Evolutionary conservation across 495 filamentous ascomycete species (phyloP).

Genomic region (Tuber borchii): DNA sequence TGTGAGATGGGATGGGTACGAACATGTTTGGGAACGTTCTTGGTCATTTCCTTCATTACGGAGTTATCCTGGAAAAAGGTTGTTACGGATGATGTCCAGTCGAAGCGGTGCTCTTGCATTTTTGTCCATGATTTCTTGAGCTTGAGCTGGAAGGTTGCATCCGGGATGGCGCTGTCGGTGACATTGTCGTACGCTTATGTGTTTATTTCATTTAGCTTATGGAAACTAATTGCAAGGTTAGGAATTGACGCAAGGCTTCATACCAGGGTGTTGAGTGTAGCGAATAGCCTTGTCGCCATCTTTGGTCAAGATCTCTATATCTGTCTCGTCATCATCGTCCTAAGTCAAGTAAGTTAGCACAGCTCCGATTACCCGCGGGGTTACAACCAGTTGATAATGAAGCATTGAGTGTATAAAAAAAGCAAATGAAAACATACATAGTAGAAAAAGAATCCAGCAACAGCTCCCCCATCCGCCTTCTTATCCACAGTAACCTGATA

Average conservation of each 20-base stretch:
- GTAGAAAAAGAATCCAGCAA: constrained; percentile 40
- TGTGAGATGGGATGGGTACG: constrained; percentile 16
- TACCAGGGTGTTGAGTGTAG: constrained; percentile 41
- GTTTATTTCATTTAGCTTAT: constrained; percentile 3
- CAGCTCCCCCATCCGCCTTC: constrained; percentile 27
- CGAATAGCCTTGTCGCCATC: constrained; percentile 22
- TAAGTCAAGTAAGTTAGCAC: constrained; percentile 13
- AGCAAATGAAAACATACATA: constrained; percentile 25
- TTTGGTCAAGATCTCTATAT: constrained; percentile 38
- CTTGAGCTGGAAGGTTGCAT: constrained; percentile 22
- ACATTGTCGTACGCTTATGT: constrained; percentile 25
- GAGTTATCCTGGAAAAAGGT: constrained; percentile 34
- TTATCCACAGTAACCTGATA: constrained; percentile 24
- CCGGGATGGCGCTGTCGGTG: constrained; percentile 12
- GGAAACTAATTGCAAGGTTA: background rate
- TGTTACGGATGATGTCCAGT: constrained; percentile 33
- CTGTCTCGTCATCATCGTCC: constrained; percentile 35
- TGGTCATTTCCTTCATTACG: constrained; percentile 15
- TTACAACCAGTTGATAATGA: background rate
- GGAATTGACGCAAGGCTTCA: background rate
- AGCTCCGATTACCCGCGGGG: background rate
- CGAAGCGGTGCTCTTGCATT: constrained; percentile 39
- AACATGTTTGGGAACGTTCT: constrained; percentile 37
- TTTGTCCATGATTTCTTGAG: constrained; percentile 28
- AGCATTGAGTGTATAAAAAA: background rate